Evolutionary conservation across 2,329 filamentous ascomycete genomes (phyloP), one percentile per base, ranked within the genome.

Genomic region (Stemphylium vesicarium): DNA sequence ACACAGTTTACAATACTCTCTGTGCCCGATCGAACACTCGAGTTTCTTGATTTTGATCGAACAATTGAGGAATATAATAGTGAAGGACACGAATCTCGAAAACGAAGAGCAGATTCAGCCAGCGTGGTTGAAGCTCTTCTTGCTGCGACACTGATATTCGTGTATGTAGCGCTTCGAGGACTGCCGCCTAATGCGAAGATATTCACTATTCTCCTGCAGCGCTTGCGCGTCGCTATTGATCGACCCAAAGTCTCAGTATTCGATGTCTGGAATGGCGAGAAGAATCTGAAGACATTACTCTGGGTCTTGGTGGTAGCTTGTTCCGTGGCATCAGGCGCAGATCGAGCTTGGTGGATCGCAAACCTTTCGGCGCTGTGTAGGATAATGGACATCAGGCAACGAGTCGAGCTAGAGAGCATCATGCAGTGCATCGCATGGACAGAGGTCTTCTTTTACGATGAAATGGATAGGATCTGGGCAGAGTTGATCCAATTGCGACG

Each of bases 341-440:
- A 47, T 10, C 44, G 56, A 20, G 18, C 7, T 9, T 66, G 63
- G 64, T 69, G 64, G 64, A 53, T 66, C 11, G 44, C 26, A 7
- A 52, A 36, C 33, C 48, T 70, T 4, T 55, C 38, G 1, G 53
- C 55, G 52, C 60, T 15, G 37, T 65, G 35, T 66, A 13, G 44
- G 15, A 2, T 42, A 59, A 4, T 24, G 26, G 15, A 29, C 0
- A 12, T 54, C 8, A 13, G n/a, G 16, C 52, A 35, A 7, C 36
- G 41, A 36, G 29, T 18, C 3, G 60, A 58, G 8, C 43, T 70
- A 3, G 49, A 63, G 40, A 32, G n/a, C 22, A 20, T 20, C 2
- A 37, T 71, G 46, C 47, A 54, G 37, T 41, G 51, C 20, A 59
- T 70, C 1, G 65, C 66, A n/a, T 71, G 65, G 66, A 64, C 62